These are phyloP conservation scores for Fusarium anguioides DNA, from an alignment of 2,329 filamentous ascomycete species.

Conservation along the genomic window DNA sequence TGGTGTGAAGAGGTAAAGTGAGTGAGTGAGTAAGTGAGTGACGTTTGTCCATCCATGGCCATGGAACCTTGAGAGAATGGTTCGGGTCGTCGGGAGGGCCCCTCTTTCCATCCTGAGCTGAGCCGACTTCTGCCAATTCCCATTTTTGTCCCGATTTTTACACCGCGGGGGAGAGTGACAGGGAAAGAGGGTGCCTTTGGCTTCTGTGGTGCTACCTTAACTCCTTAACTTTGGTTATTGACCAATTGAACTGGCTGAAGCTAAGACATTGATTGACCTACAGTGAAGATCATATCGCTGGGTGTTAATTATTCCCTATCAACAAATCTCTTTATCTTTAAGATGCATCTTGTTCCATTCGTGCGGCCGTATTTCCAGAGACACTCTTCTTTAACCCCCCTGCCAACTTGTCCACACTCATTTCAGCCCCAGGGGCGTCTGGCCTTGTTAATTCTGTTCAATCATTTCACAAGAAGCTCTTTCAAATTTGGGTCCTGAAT, in stretches of 20 bases:
- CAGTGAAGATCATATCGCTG: background rate
- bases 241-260: background rate
- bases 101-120: conserved; percentile 17
- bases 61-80: conserved; percentile 18
- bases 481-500: conserved; percentile 42
- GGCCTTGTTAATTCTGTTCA: conserved; percentile 11
- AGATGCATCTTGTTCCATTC: background rate
- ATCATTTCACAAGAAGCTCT: conserved; percentile 34
- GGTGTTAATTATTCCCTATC: background rate
- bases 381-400: background rate
- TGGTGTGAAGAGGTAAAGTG: conserved; percentile 21
- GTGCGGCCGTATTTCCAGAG: background rate
- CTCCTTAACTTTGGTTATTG: background rate
- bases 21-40: too few species aligned
- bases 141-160: conserved; percentile 1
- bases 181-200: conserved; percentile 17
- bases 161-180: conserved; percentile 26
- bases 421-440: conserved; percentile 26
- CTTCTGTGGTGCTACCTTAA: background rate
- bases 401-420: conserved; percentile 8
- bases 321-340: background rate
- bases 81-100: conserved; percentile 44
- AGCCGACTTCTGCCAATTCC: conserved; percentile 20
- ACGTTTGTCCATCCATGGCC: conserved; percentile 35
- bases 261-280: too few species aligned